Percentiles rank a stretch among this genome's conserved stretches.
Conservation (phyloP, 345 rosid genomes). For the Zanthoxylum bungeanum region DNA sequence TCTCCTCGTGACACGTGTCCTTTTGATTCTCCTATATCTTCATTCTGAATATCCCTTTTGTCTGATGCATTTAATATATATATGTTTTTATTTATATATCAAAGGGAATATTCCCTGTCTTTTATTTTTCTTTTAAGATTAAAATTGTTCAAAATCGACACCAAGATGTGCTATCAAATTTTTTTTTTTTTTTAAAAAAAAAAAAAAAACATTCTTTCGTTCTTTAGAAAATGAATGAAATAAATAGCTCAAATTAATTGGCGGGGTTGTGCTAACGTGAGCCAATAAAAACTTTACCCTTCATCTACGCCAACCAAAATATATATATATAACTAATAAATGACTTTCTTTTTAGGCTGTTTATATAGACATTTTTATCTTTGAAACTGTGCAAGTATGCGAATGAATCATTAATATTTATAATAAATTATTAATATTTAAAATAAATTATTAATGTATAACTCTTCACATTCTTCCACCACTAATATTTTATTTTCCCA, state of each 20-base stretch:
- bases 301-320: neutral
- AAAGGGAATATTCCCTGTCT: slow-evolving; percentile 33
- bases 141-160: slow-evolving; percentile 24
- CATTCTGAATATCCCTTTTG: slow-evolving; percentile 71
- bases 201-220: neutral
- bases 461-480: no score
- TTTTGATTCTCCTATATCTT: slow-evolving; percentile 36
- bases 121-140: neutral
- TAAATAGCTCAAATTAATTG: neutral
- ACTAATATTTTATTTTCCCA: no score
- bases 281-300: neutral
- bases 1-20: slow-evolving; percentile 54
- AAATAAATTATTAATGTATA: no score
- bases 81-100: neutral
- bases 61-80: slow-evolving; percentile 27
- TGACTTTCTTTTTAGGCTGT: no score
- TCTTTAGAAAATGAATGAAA: neutral
- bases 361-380: no score
- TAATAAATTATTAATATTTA: no score
- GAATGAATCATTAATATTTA: no score
- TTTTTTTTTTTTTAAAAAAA: no score
- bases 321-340: no score
- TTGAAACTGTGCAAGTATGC: no score
- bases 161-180: slow-evolving; percentile 5
- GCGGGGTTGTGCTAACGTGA: neutral